Evolutionary conservation across 2,329 filamentous ascomycete genomes (phyloP), one percentile per base, ranked within the genome.

Genomic region (Stagonosporopsis chrysanthemi): DNA sequence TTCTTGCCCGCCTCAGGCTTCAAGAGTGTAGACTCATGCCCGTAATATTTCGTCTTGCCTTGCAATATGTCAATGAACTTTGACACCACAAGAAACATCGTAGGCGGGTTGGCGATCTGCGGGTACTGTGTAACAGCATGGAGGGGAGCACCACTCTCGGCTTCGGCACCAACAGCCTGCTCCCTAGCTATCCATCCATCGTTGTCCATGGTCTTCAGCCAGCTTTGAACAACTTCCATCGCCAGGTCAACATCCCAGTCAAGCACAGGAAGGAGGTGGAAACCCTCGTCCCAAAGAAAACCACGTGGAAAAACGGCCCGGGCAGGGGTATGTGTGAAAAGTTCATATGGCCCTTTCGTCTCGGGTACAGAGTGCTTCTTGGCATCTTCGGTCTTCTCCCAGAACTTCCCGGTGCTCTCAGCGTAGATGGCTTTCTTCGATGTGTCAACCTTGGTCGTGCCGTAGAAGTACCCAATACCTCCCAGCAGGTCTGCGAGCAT

Each of bases 261-360:
- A 11, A 91, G 83, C 51, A 98, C 88, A 2, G 91, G 91, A 49
- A 97, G 81, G 22, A 98, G 82, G 72, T 98, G 94, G 78, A 97
- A 98, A 0, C 94, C 94, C 75, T 98, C 94, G 69, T 98, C 95
- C 94, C 95, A 98, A 4, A 98, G 82, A 74, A 98, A 98, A 0
- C 94, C 94, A 60, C 95, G 85, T 3, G 95, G 94, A 78, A 98
- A 98, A 79, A 96, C 96, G 0, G 94, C 90, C 7, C 95, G 84
- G 8, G 93, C 97, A 0, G 94, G 94, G 48, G 97, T 88, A 66
- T 89, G 90, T 6, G 92, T 94, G 72, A 93, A 96, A 4, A 98
- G 85, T 73, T 96, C 91, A 58, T 89, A 90, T 1, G 93, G 91
- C 0, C 91, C 91, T 71, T 93, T 92, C 0, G 88, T 78, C 58